Evolutionary conservation across 2,329 filamentous ascomycete genomes (phyloP).

Genomic region (Macrophomina phaseolina): DNA sequence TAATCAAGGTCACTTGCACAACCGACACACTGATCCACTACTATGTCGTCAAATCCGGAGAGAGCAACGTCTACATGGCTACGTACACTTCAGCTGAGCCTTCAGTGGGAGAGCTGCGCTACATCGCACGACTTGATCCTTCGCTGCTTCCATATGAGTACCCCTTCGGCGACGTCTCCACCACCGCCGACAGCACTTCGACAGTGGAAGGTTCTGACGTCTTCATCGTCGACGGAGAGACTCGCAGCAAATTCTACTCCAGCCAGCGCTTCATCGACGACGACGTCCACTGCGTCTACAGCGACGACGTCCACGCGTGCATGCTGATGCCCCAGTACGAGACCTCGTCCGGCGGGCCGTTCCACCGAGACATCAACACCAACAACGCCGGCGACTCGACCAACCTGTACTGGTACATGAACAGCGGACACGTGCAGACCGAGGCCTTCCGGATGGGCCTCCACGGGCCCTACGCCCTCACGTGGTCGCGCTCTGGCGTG

Average conservation of each 20-base stretch:
- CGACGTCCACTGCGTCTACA: conserved; percentile 66
- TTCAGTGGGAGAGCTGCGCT: conserved; percentile 61
- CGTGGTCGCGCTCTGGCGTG: conserved; percentile 64
- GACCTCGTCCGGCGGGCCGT: conserved; percentile 68
- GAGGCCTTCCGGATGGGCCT: conserved; percentile 67
- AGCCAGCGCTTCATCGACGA: conserved; percentile 74
- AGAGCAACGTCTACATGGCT: conserved; percentile 60
- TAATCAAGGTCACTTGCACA: conserved; percentile 66
- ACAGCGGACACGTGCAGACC: conserved; percentile 58
- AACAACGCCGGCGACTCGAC: conserved; percentile 66
- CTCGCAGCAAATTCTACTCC: conserved; percentile 73
- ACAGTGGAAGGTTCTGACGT: conserved; percentile 61
- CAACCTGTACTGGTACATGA: conserved; percentile 71
- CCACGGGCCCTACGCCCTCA: conserved; percentile 69
- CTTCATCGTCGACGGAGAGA: conserved; percentile 66
- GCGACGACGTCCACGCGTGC: conserved; percentile 63
- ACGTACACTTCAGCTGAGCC: conserved; percentile 63
- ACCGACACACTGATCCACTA: conserved; percentile 69
- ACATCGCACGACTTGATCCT: conserved; percentile 65
- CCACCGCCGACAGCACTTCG: conserved; percentile 56
- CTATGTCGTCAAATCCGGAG: conserved; percentile 65
- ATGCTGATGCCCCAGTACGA: conserved; percentile 67
- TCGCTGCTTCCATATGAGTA: conserved; percentile 43
- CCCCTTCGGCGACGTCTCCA: conserved; percentile 56
- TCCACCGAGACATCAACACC: conserved; percentile 66